Conservation (phyloP, 2,329 filamentous ascomycete genomes). For the Podosphaera fusca region DNA sequence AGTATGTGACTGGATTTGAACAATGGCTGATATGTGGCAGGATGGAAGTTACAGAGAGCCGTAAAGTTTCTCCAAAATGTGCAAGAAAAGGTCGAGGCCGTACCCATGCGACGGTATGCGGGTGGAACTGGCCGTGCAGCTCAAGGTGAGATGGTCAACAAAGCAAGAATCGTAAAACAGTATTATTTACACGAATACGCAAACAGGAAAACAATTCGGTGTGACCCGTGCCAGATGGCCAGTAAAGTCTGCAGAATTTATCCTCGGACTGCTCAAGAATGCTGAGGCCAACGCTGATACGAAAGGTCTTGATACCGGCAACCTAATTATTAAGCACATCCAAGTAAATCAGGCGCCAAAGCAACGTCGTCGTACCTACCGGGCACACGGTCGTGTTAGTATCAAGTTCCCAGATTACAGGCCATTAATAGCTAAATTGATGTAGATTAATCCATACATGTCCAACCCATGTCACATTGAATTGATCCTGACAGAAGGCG, state of each 20-base stretch:
- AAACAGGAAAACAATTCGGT: constrained; percentile 89
- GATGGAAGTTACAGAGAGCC: constrained; percentile 48
- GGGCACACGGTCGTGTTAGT: constrained; percentile 98
- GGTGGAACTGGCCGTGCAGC: constrained; percentile 87
- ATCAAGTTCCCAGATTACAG: constrained; percentile 4
- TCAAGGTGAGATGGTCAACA: constrained; percentile 54
- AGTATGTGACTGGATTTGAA: neutral
- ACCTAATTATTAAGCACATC: constrained; percentile 99
- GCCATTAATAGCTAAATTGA: neutral
- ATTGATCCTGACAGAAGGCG: constrained; percentile 93
- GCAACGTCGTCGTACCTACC: constrained; percentile 97
- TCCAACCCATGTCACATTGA: constrained; percentile 99
- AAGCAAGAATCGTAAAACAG: neutral
- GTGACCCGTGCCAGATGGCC: constrained; percentile 97
- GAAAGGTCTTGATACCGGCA: constrained; percentile 92
- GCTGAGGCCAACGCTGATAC: constrained; percentile 91
- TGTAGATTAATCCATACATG: constrained; percentile 99
- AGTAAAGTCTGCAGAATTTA: constrained; percentile 96
- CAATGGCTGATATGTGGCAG: neutral
- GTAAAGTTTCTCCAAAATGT: constrained; percentile 97
- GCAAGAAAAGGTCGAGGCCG: constrained; percentile 85
- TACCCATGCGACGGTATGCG: constrained; percentile 94
- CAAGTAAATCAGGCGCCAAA: constrained; percentile 99
- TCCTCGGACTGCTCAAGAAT: constrained; percentile 92
- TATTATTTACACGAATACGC: neutral